phyloP scores from a whole-genome alignment of 768 basidiomycete genomes.

The Hygrocybe punicea region DNA sequence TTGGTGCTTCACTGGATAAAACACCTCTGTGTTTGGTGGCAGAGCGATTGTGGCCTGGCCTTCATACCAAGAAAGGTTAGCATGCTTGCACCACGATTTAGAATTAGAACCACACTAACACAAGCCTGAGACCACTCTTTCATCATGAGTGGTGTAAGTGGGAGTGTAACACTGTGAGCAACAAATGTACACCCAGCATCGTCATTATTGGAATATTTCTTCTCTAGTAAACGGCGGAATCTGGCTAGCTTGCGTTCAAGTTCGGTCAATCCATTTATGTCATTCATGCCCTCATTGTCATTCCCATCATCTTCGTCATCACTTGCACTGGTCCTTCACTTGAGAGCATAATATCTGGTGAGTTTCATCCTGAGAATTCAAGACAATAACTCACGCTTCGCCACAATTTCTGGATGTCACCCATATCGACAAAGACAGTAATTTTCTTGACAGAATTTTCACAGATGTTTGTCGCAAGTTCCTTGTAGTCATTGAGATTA shows the following conservation, averaged over 20 bases:
- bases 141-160: neutral
- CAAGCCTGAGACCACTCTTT: neutral
- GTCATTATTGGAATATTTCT: neutral
- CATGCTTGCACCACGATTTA: neutral
- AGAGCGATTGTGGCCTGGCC: neutral
- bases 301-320: neutral
- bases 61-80: neutral
- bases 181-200: neutral
- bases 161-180: neutral
- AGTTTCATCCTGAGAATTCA: neutral
- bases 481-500: conserved; percentile 9
- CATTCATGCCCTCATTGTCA: neutral
- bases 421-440: conserved; percentile 9
- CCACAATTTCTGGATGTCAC: neutral
- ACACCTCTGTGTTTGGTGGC: neutral
- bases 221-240: neutral
- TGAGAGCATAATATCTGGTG: neutral
- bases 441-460: conserved; percentile 10
- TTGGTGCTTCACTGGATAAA: neutral
- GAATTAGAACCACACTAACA: neutral
- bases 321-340: neutral
- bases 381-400: neutral
- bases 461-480: conserved; percentile 7
- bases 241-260: neutral
- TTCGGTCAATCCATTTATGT: neutral